Conservation (phyloP, 805 yeast genomes). For the Torulaspora indica region DNA sequence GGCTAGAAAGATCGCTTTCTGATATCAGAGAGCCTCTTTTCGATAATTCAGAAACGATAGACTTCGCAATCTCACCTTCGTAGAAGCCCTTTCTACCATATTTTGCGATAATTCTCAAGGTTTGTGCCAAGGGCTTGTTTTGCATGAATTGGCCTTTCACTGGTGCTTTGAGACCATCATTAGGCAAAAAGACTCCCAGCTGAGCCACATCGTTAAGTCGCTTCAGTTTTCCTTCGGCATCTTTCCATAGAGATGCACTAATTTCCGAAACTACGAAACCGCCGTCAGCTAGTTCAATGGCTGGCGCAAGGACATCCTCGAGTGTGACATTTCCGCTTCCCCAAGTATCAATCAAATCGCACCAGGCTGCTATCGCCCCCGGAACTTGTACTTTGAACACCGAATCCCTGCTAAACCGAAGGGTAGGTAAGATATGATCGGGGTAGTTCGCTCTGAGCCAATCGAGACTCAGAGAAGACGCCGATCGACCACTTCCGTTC, state of each 20-base stretch:
- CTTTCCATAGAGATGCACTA: slow-evolving; percentile 50
- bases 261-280: slow-evolving; percentile 64
- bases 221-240: slow-evolving; percentile 34
- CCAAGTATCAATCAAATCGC: slow-evolving; percentile 62
- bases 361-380: slow-evolving; percentile 78
- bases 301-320: slow-evolving; percentile 56
- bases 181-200: slow-evolving; percentile 37
- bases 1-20: slow-evolving; percentile 51
- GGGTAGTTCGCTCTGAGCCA: slow-evolving; percentile 37
- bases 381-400: slow-evolving; percentile 44
- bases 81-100: slow-evolving; percentile 65
- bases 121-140: slow-evolving; percentile 51
- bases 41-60: slow-evolving; percentile 52
- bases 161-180: slow-evolving; percentile 45
- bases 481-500: slow-evolving; percentile 74
- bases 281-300: slow-evolving; percentile 61
- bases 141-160: slow-evolving; percentile 51
- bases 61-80: slow-evolving; percentile 62
- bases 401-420: slow-evolving; percentile 5
- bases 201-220: slow-evolving; percentile 1
- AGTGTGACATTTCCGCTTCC: slow-evolving; percentile 64
- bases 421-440: slow-evolving; percentile 21
- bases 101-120: slow-evolving; percentile 47
- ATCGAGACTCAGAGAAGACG: slow-evolving; percentile 43
- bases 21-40: slow-evolving; percentile 53